Conservation (phyloP, 1,139 yeast genomes). For the Pneumocystis jirovecii region DNA sequence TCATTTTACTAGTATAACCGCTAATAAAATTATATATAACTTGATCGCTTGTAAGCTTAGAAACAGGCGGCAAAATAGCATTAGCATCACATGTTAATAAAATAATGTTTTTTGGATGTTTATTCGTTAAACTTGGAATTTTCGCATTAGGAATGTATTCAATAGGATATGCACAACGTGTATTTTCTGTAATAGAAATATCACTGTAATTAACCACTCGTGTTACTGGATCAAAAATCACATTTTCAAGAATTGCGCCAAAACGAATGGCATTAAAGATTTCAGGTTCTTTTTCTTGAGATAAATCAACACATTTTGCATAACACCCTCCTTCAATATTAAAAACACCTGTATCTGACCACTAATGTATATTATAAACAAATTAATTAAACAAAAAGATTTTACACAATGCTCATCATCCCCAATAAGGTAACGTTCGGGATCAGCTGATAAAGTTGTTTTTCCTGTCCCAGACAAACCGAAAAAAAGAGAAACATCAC, state of each 20-base stretch:
- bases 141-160: conserved; percentile 93
- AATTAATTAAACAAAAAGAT: not conserved
- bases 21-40: conserved; percentile 98
- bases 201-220: conserved; percentile 80
- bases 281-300: conserved; percentile 91
- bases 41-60: conserved; percentile 84
- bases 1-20: conserved; percentile 98
- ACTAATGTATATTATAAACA: conserved; percentile 19
- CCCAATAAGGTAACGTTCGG: conserved; percentile 84
- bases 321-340: conserved; percentile 99
- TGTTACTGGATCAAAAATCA: conserved; percentile 63
- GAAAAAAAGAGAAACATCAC: conserved; percentile 84
- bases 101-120: conserved; percentile 84
- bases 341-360: conserved; percentile 97
- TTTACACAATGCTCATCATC: conserved; percentile 85
- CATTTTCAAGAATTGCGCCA: conserved; percentile 90
- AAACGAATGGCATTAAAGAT: conserved; percentile 88
- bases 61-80: conserved; percentile 95
- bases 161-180: conserved; percentile 97
- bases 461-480: conserved; percentile 98
- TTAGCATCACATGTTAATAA: conserved; percentile 95
- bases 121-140: conserved; percentile 81
- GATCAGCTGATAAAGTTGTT: conserved; percentile 94
- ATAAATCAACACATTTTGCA: conserved; percentile 87
- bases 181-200: conserved; percentile 78